Base-by-base conservation (phyloP, 2,329 filamentous ascomycete species). In the Fusarium napiforme region DNA sequence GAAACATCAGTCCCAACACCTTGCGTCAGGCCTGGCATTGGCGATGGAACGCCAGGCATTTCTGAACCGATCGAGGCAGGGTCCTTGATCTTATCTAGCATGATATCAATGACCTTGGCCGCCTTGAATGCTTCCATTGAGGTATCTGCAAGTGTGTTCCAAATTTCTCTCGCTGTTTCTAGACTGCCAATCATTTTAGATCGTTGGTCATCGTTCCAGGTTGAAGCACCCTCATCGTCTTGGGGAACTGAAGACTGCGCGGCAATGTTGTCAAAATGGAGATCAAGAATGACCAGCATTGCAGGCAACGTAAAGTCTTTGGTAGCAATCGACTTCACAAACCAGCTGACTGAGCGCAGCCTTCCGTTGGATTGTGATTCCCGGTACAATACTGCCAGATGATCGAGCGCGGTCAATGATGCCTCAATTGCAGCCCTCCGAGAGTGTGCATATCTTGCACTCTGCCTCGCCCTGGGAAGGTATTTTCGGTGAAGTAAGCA, bases 81-180 rank as follows among this genome's bases (percentile, higher is more conserved):
- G 42, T 79, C 67, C 67, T 78, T 91, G 60, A 98, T 87, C 81
- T 96, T 96, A 37, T 91, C 87, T 49, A 98, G 84, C 89, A 98
- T 95, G 58, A 98, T 91, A 28, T 91, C 91, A n/a, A 98, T 85
- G 30, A 96, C 88, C 46, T 90, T 90, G 45, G 90, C 90, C 3
- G 94, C 96, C 83, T 98, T 98, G 84, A 92, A 95, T 0, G 95
- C 94, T 75, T 98, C 96, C 84, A 98, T 92, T 2, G 93, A 96
- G 30, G 91, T 87, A 61, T 96, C 92, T 7, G 91, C 89, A 16
- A 95, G 85, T 15, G 90, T 90, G 55, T 92, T 91, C 95, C 95
- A 98, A 63, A 98, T 96, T 23, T 88, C 86, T 50, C 90, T 88
- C 14, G 93, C 93, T 23, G 87, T 88, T 78, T 95, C 92, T 6